Percentiles rank a stretch among this genome's conserved stretches.
These are phyloP conservation scores for Cadophora sp. DNA, from an alignment of 2,329 filamentous ascomycete genomes.

Conservation along the genomic window DNA sequence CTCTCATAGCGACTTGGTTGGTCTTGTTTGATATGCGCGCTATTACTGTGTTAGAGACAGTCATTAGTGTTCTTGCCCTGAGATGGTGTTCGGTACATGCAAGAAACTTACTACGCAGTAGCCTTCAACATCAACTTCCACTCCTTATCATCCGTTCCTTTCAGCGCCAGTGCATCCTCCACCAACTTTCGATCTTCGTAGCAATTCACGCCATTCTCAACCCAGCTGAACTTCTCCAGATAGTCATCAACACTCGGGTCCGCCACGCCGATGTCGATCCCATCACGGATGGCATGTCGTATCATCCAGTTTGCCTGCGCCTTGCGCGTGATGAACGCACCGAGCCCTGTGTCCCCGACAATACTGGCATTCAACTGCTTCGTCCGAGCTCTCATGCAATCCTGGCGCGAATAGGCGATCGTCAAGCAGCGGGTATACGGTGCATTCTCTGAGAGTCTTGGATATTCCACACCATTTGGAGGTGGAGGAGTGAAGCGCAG, in stretches of 20 bases:
- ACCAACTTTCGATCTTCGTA: slow-evolving; percentile 12
- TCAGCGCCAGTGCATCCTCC: background rate
- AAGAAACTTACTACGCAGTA: slow-evolving; percentile 2
- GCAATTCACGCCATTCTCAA: background rate
- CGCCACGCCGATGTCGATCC: background rate
- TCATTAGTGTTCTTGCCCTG: background rate
- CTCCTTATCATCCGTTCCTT: background rate
- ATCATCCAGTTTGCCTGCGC: slow-evolving; percentile 4
- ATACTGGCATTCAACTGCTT: background rate
- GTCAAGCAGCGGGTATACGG: background rate
- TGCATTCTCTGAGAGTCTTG: background rate
- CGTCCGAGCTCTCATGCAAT: slow-evolving; percentile 9
- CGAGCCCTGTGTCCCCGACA: background rate
- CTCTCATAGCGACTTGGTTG: slow-evolving; percentile 1
- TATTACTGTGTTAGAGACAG: background rate
- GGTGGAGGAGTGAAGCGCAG: background rate
- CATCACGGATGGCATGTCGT: slow-evolving; percentile 11
- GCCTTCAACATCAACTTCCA: slow-evolving; percentile 4
- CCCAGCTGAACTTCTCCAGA: background rate
- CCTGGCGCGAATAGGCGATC: slow-evolving; percentile 11
- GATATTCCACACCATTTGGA: background rate
- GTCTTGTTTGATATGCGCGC: slow-evolving; percentile 3
- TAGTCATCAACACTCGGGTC: slow-evolving; percentile 4
- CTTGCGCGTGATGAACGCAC: background rate
- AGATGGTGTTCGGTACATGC: background rate